Conservation (phyloP, 78 protist species). For the Dictyostelium discoideum region DNA sequence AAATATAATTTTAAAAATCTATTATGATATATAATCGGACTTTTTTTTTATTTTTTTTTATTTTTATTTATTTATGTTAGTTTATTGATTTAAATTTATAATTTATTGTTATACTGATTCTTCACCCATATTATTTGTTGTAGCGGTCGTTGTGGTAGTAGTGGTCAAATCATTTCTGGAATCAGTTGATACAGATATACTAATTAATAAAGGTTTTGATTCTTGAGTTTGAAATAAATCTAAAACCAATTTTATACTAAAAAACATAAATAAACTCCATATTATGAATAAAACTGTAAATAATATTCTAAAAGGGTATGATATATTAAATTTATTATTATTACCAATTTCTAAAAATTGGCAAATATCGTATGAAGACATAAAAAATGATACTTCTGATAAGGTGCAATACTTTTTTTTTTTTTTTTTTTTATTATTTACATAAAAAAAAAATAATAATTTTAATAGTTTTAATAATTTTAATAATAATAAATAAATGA, state of each 20-base stretch:
- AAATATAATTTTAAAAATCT: too few relatives aligned
- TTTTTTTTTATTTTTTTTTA: too few relatives aligned
- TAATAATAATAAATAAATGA: not conserved
- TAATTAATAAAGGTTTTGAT: not conserved
- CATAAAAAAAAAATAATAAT: not conserved
- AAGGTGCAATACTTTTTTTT: slow-evolving; percentile 52
- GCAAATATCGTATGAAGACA: slow-evolving; percentile 22
- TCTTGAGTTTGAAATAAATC: slow-evolving; percentile 35
- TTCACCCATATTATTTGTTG: not conserved
- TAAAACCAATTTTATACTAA: slow-evolving; percentile 47
- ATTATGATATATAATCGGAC: too few relatives aligned
- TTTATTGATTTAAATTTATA: not conserved
- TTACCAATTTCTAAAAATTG: not conserved
- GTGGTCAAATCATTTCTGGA: not conserved
- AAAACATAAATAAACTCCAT: slow-evolving; percentile 62
- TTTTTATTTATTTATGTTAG: not conserved
- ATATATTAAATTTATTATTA: not conserved
- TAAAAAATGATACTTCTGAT: slow-evolving; percentile 54
- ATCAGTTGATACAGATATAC: not conserved
- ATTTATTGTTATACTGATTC: not conserved
- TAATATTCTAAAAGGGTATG: not conserved
- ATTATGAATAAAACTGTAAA: not conserved
- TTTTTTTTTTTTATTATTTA: too few relatives aligned
- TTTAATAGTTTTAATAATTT: not conserved
- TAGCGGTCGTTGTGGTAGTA: not conserved